Conservation (phyloP, 305 asterid species). For the Plantago coronopus region DNA sequence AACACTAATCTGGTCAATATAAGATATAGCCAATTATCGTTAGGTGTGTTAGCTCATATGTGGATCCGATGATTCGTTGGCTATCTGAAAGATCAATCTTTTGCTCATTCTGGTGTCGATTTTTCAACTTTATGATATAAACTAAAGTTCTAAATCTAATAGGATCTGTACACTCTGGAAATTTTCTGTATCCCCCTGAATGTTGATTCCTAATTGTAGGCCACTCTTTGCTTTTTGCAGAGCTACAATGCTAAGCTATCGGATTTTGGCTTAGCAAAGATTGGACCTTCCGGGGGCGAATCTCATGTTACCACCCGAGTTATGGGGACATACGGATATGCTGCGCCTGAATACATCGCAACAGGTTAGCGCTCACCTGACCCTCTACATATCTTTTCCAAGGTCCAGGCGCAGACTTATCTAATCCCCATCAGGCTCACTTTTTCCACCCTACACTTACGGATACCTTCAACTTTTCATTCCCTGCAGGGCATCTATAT, state of each 20-base stretch:
- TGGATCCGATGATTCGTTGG: too few relatives aligned
- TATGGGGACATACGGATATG: slow-evolving; percentile 94
- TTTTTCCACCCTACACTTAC: too few relatives aligned
- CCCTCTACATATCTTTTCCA: background rate
- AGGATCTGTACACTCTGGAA: too few relatives aligned
- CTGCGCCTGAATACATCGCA: slow-evolving; percentile 92
- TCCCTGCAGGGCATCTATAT: slow-evolving; percentile 50
- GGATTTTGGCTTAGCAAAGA: slow-evolving; percentile 83
- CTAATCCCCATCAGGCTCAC: too few relatives aligned
- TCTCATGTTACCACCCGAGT: slow-evolving; percentile 88
- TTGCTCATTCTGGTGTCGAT: background rate
- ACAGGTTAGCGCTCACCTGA: slow-evolving; percentile 11
- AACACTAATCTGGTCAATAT: too few relatives aligned
- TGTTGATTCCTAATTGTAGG: slow-evolving; percentile 1
- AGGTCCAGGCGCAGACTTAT: background rate
- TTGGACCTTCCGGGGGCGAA: slow-evolving; percentile 75
- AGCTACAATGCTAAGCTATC: slow-evolving; percentile 81
- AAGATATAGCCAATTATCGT: too few relatives aligned
- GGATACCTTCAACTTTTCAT: background rate
- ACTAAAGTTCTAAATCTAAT: background rate
- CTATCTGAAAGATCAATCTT: too few relatives aligned
- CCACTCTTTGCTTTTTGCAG: slow-evolving; percentile 36
- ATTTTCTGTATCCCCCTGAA: too few relatives aligned
- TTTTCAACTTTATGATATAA: background rate
- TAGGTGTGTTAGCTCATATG: too few relatives aligned